Percentiles rank a stretch among this genome's conserved stretches.
These are phyloP conservation scores for Sphagnum contortum DNA, from an alignment of 225 moss, liverwort and hornwort genomes.

Conservation along the genomic window DNA sequence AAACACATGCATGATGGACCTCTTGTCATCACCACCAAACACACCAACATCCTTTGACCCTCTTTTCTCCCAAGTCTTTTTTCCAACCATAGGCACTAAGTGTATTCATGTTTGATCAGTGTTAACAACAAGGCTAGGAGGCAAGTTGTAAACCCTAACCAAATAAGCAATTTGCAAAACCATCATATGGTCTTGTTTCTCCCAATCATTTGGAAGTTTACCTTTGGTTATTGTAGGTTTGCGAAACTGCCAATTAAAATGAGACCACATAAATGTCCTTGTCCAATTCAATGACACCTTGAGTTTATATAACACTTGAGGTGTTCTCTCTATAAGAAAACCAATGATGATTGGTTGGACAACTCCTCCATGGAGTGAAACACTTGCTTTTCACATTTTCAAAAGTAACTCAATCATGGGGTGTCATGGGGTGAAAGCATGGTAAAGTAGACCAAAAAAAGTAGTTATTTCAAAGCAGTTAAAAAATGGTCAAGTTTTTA, in stretches of 20 bases:
- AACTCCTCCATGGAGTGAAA: not conserved
- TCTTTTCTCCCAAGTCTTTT: not conserved
- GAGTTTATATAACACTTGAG: not conserved
- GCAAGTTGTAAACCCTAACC: not conserved
- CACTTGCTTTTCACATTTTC: not conserved
- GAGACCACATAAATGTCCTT: not conserved
- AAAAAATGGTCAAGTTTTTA: no score
- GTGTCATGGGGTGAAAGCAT: not conserved
- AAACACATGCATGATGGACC: not conserved
- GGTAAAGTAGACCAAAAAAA: no score
- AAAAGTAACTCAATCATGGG: not conserved
- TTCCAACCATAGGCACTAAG: not conserved
- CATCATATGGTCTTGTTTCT: not conserved
- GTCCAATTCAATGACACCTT: constrained; percentile 4
- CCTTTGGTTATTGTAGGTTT: not conserved
- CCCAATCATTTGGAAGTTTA: not conserved
- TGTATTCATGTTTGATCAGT: not conserved
- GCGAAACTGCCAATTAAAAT: not conserved
- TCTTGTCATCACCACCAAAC: constrained; percentile 1
- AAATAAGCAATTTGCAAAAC: not conserved
- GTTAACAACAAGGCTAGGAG: constrained; percentile 6
- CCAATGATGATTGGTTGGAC: not conserved
- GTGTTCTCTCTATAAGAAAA: not conserved
- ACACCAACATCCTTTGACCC: constrained; percentile 2
- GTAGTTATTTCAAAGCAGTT: no score